These are phyloP conservation scores for Metschnikowia proteae DNA, from an alignment of 805 yeast genomes.

Conservation along the genomic window DNA sequence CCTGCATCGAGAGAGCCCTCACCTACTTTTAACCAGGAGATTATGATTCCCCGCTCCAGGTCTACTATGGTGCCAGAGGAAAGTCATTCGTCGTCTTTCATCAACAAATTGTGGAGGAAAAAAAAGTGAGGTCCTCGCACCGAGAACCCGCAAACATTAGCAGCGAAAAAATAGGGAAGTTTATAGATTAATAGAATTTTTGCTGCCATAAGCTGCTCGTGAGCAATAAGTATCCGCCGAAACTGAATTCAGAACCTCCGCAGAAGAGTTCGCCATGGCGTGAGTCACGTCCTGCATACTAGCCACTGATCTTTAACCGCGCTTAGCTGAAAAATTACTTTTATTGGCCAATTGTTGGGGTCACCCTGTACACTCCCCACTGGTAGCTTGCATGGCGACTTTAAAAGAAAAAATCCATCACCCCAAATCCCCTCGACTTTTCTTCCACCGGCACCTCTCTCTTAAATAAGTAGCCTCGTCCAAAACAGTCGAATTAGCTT, in stretches of 20 bases:
- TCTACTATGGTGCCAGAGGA: slow-evolving; percentile 9
- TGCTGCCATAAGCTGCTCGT: background rate
- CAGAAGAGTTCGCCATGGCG: background rate
- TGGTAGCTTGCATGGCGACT: slow-evolving; percentile 2
- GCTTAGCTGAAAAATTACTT: slow-evolving; percentile 33
- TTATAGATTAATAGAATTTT: slow-evolving; percentile 4
- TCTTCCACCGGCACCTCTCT: background rate
- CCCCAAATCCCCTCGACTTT: background rate
- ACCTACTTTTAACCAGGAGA: slow-evolving; percentile 7
- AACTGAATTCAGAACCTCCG: background rate
- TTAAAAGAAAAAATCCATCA: slow-evolving; percentile 1
- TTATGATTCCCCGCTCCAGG: slow-evolving; percentile 8
- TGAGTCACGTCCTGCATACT: slow-evolving; percentile 12
- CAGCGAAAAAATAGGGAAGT: background rate
- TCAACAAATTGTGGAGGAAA: slow-evolving; percentile 22
- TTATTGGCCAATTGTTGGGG: slow-evolving; percentile 21
- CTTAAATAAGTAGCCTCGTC: background rate
- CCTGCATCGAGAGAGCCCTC: slow-evolving; percentile 5
- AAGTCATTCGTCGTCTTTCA: slow-evolving; percentile 11
- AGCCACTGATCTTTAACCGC: slow-evolving; percentile 36
- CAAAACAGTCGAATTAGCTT: background rate
- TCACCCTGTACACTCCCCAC: slow-evolving; percentile 2
- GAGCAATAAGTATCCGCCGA: background rate
- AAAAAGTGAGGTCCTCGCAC: slow-evolving; percentile 9
- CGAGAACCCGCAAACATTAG: background rate